phyloP scores from a whole-genome alignment of 345 rosid genomes.

The Chamaenerion angustifolium region DNA sequence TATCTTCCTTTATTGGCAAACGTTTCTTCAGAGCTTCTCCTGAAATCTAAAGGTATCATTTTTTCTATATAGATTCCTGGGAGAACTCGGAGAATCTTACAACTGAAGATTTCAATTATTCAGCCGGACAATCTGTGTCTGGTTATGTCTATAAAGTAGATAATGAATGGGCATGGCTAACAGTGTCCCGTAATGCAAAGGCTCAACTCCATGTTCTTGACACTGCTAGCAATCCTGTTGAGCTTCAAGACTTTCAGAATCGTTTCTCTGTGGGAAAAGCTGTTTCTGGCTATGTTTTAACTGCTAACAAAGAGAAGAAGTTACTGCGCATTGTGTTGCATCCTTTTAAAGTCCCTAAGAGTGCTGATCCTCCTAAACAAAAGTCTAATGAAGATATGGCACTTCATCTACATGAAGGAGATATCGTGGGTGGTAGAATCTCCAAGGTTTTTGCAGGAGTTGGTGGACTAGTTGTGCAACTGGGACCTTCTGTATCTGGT shows the following conservation, averaged over 20 bases:
- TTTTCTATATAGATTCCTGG: constrained; percentile 23
- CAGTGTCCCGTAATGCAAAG: constrained; percentile 55
- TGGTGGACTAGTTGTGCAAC: constrained; percentile 77
- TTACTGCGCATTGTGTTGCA: constrained; percentile 49
- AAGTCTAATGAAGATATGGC: constrained; percentile 20
- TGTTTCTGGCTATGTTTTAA: constrained; percentile 53
- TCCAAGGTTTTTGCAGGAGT: constrained; percentile 60
- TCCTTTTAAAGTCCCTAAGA: constrained; percentile 20
- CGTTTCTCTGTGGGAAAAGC: constrained; percentile 52
- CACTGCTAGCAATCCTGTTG: constrained; percentile 52
- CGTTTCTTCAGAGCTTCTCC: not conserved
- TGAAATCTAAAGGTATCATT: constrained; percentile 6
- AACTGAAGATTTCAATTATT: constrained; percentile 32
- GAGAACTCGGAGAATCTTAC: constrained; percentile 17
- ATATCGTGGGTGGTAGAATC: constrained; percentile 72
- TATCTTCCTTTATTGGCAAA: not conserved
- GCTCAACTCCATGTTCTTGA: constrained; percentile 71
- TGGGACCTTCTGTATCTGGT: constrained; percentile 68
- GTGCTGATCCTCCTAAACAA: constrained; percentile 15
- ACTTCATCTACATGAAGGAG: constrained; percentile 61
- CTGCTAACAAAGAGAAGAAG: constrained; percentile 48
- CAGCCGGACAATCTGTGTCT: constrained; percentile 36
- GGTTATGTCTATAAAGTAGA: constrained; percentile 90
- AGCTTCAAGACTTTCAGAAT: constrained; percentile 57
- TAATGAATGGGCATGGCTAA: constrained; percentile 72